Base-by-base conservation (phyloP, 192 early-diverging fungal species). In the Paraglomus occultum region DNA sequence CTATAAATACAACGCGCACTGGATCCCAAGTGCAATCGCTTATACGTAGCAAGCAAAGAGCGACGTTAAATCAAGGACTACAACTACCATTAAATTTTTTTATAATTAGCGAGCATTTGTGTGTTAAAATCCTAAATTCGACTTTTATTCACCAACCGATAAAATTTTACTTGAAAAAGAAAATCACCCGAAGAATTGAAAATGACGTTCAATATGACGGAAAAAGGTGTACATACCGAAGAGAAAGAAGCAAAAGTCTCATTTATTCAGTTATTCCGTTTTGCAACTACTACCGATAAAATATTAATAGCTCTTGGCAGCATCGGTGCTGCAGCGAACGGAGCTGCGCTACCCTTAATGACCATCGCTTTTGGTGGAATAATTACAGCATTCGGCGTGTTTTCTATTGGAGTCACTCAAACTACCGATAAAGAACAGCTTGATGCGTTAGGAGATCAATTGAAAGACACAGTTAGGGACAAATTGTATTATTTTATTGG, bases 191-290 rank as follows among this genome's bases (percentile, higher is more conserved):
- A n/a, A n/a, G n/a, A n/a, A n/a, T 31, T 31, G 31, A 31, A 31
- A 31, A 31, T 31, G 31, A 31, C 31, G 31, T 31, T 3, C 31
- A 31, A 31, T 31, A 31, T 31, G 3, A 31, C 31, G 3, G 31
- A 31, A 31, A 31, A 31, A 31, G 1, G 3, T 3, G 31, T 31
- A 31, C 1, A 31, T 31, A 72, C 64, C 15, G 71, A 73, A 8
- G 77, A 76, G 42, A 68, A 80, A 15, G 80, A 80, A 55, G 52
- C 77, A 58, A 82, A 84, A 4, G 85, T 92, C 4, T 63, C 82
- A 9, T 67, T 89, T 40, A 46, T 84, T 11, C 63, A 83, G 67
- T 77, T 95, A 14, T 92, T 85, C 62, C 85, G 90, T 6, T 95
- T 90, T 71, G 85, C 89, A 0, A 82, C 85, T 42, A 51, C 64